A percentile compares a stretch with the other conserved stretches of the same genome.
phyloP scores from a whole-genome alignment of 257 asterid genomes.

The Capsicum pubescens region DNA sequence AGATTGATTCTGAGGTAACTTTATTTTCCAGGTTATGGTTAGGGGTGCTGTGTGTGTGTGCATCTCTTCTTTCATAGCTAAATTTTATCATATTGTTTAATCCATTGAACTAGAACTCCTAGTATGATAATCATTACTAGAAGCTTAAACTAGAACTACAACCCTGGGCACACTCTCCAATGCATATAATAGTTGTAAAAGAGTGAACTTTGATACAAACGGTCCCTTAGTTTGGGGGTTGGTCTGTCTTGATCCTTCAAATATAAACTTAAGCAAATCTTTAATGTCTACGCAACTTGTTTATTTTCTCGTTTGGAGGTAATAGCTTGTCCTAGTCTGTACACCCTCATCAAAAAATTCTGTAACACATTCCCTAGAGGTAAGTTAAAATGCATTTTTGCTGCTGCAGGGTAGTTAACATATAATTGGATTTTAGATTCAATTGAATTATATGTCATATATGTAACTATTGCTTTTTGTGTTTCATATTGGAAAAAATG shows the following conservation, averaged over 20 bases:
- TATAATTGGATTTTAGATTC: background rate
- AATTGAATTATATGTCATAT: background rate
- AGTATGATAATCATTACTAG: background rate
- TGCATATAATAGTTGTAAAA: no score
- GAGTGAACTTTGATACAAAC: no score
- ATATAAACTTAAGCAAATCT: no score
- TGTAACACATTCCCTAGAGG: background rate
- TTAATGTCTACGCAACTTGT: no score
- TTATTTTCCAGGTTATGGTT: constrained; percentile 25
- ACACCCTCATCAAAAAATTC: background rate
- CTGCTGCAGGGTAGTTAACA: background rate
- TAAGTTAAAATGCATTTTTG: background rate
- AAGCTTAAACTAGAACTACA: no score
- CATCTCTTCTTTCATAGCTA: background rate
- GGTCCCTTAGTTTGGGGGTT: no score
- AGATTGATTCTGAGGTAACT: constrained; percentile 69
- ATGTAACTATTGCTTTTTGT: background rate
- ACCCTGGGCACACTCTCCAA: no score
- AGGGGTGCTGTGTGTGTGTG: background rate
- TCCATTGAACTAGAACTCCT: constrained; percentile 7
- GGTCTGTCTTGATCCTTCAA: no score
- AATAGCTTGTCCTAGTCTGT: background rate
- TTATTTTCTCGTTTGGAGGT: no score
- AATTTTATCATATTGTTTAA: background rate
- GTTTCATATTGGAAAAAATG: constrained; percentile 8